Percentiles rank a stretch among this genome's conserved stretches.
These are phyloP conservation scores for Coprinopsis strossmayeri DNA, from an alignment of 768 basidiomycete species.

Conservation along the genomic window DNA sequence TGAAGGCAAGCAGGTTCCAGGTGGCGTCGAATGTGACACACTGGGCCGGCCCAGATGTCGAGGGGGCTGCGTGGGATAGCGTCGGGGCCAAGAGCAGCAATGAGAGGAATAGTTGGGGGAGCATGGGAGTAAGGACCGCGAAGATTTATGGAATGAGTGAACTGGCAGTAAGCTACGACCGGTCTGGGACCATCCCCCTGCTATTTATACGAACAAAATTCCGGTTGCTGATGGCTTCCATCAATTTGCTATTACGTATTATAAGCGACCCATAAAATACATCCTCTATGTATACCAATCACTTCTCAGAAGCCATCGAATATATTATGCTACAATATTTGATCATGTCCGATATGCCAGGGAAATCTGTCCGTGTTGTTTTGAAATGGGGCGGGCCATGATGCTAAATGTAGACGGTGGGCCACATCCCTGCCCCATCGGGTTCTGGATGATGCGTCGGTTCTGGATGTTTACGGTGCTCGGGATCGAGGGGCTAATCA, in stretches of 20 bases:
- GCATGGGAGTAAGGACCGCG: slow-evolving; percentile 1
- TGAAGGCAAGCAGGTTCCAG: slow-evolving; percentile 86
- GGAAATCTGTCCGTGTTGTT: too few relatives aligned
- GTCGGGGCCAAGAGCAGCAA: neutral
- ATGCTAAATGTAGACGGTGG: too few relatives aligned
- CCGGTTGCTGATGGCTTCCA: neutral
- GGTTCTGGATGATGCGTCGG: too few relatives aligned
- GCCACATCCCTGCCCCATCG: too few relatives aligned
- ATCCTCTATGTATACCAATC: neutral
- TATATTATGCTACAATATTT: neutral
- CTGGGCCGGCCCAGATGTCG: slow-evolving; percentile 18
- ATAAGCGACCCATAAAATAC: neutral
- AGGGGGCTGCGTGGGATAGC: slow-evolving; percentile 10
- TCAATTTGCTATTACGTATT: too few relatives aligned
- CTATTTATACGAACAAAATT: neutral
- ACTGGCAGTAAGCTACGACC: neutral
- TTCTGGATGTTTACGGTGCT: too few relatives aligned
- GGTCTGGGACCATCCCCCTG: neutral
- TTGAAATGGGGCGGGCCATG: too few relatives aligned
- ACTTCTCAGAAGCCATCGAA: too few relatives aligned
- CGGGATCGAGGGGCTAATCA: slow-evolving; percentile 30
- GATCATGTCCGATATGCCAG: neutral
- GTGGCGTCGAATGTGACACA: slow-evolving; percentile 76
- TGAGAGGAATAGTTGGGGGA: neutral
- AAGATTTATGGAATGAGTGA: neutral